Conservation (phyloP, 2,329 filamentous ascomycete genomes). For the Dactylellina cionopaga region DNA sequence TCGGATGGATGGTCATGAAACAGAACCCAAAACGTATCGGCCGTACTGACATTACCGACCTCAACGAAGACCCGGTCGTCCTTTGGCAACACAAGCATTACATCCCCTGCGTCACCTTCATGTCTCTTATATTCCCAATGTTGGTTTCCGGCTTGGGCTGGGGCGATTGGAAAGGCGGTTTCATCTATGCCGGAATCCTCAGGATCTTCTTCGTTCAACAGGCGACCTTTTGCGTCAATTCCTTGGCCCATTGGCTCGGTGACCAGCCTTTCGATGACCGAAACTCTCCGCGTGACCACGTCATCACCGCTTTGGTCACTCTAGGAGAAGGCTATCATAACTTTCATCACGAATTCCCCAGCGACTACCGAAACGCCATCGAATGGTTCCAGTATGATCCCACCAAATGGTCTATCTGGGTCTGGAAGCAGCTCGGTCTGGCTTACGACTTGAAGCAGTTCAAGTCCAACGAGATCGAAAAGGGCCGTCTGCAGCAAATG, state of each 20-base stretch:
- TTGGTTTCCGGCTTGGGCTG: constrained; percentile 80
- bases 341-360: constrained; percentile 95
- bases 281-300: constrained; percentile 87
- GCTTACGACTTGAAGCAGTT: constrained; percentile 91
- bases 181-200: constrained; percentile 85
- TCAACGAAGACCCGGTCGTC: constrained; percentile 86
- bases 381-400: constrained; percentile 92
- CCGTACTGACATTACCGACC: constrained; percentile 85
- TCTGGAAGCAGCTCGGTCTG: constrained; percentile 83
- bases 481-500: constrained; percentile 85
- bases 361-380: constrained; percentile 91
- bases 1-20: constrained; percentile 94
- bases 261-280: constrained; percentile 93
- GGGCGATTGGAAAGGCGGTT: constrained; percentile 83
- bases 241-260: constrained; percentile 87
- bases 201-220: constrained; percentile 91
- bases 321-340: constrained; percentile 93
- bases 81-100: constrained; percentile 90
- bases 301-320: constrained; percentile 84
- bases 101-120: constrained; percentile 79
- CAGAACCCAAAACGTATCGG: constrained; percentile 90
- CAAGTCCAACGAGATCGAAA: constrained; percentile 90
- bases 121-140: constrained; percentile 80
- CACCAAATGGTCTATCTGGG: constrained; percentile 88
- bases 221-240: constrained; percentile 93